Base-by-base conservation (phyloP, 176 grass and related monocot species). In the Oropetium thomaeum region DNA sequence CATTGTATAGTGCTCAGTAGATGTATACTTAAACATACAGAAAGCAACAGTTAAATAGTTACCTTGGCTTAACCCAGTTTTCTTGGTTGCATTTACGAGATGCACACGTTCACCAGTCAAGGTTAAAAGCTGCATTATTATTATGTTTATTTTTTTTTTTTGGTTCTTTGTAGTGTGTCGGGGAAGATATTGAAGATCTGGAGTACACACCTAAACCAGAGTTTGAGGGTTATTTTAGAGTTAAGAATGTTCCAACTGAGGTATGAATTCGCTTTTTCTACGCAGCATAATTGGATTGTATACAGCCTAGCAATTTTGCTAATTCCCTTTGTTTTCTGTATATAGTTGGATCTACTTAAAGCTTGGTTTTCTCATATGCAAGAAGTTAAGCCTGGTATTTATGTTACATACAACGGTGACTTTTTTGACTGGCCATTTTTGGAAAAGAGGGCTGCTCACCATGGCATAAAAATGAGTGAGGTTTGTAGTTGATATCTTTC, bases 381-480 rank as follows among this genome's bases (percentile, higher is more conserved):
- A 94, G 95, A 92, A 75, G 91, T 94, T 84, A 98, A 98, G 59
- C 95, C 95, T 67, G 88, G 95, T 55, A 93, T 98, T 82, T 98
- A 94, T 86, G 95, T 98, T 75, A 94, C 95, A n/a, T 98, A 98
- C 54, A 98, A 98, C 16, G 91, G 95, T 61, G 95, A 94, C 86
- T 94, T 98, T 71, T 98, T 98, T 85, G 91, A 98, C 49, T 98
- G 95, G 95, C 95, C 95, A 64, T 98, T 98, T 83, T 65, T 98
- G 69, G 95, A 98, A 79, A 98, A 94, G 86, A 86, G 95, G 84
- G 95, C 95, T 81, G 84, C 88, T 70, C 89, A 89, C 65, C 88
- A 94, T 79, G 95, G 95, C 17, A 86, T 98, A 71, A 89, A 84
- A 73, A 93, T 98, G 95, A 90, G 65, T 58, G 90, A 98, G 81